Percentiles rank a stretch among this genome's conserved stretches.
Conservation (phyloP, 345 rosid genomes). For the Conringia planisiliqua region DNA sequence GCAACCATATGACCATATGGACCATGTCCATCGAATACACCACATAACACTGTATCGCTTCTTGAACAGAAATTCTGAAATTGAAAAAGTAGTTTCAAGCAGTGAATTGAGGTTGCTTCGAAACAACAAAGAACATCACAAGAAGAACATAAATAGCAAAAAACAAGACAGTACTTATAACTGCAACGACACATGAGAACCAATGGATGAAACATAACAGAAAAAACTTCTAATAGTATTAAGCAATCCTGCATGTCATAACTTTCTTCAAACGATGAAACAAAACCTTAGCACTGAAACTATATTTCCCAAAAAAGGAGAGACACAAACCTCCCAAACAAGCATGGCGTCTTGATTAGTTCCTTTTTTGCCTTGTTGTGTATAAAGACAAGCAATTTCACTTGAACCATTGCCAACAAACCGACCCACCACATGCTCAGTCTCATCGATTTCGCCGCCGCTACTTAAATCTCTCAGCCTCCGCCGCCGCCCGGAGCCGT, state of each 20-base stretch:
- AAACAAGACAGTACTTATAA: background rate
- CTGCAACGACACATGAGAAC: background rate
- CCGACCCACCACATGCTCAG: slow-evolving; percentile 55
- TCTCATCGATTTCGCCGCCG: slow-evolving; percentile 36
- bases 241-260: background rate
- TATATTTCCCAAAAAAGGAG: background rate
- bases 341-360: slow-evolving; percentile 98
- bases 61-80: slow-evolving; percentile 73
- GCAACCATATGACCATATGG: slow-evolving; percentile 94
- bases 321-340: slow-evolving; percentile 78
- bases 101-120: background rate
- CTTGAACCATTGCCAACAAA: slow-evolving; percentile 57
- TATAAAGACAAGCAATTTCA: slow-evolving; percentile 63
- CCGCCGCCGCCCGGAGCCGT: slow-evolving; percentile 42
- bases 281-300: background rate
- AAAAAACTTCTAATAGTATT: background rate
- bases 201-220: background rate
- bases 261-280: background rate
- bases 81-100: background rate
- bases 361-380: slow-evolving; percentile 94
- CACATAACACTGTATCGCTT: slow-evolving; percentile 74
- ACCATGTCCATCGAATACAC: slow-evolving; percentile 97
- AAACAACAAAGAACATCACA: background rate
- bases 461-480: slow-evolving; percentile 34
- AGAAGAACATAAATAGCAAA: slow-evolving; percentile 16